Base-by-base conservation (phyloP, 1,139 yeast species). In the Wickerhamomyces sp. region DNA sequence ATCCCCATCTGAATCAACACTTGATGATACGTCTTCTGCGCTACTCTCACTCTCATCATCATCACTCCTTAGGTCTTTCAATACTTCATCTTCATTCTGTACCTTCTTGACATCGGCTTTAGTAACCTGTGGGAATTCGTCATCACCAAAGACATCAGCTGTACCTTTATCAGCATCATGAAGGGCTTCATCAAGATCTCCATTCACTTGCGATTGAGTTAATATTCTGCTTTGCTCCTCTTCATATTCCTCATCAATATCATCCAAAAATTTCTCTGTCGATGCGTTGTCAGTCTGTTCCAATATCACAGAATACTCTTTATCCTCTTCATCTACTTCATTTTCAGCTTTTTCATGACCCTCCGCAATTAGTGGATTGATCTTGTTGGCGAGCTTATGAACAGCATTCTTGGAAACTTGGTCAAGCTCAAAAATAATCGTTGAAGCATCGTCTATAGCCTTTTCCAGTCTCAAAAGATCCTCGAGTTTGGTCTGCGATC, bases 391-490 rank as follows among this genome's bases (percentile, higher is more conserved):
- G 52, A 81, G 77, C 46, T 70, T 73, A n/a, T 66, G 72, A 42
- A 80, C 64, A 10, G 76, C 72, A 52, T 72, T 78, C 40, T 61
- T 66, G 1, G 80, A 69, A 2, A 68, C 58, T 7, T 66, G 63
- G 56, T 81, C 88, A 18, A 44, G 45, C 6, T 45, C 49, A 2
- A 38, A 39, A 7, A 47, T 43, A 6, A 60, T 57, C 8, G 52
- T 51, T 32, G 56, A 61, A 7, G 55, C 49, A 15, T 63, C 62
- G 13, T 60, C 62, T 6, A 59, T 45, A 8, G 62, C 40, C 26
- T 58, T 56, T n/a, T 58, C 43, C 30, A 67, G 44, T 34, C 51
- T 53, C 6, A 48, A 48, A 27, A 66, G 48, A 29, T 63, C 63
- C 7, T 56, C 49, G 4, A 55, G 58, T 4, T 62, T 62, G 10